A percentile compares a stretch with the other conserved stretches of the same genome.
These are phyloP conservation scores for Leptographium radiaticola DNA, from an alignment of 2,329 filamentous ascomycete species.

Conservation along the genomic window DNA sequence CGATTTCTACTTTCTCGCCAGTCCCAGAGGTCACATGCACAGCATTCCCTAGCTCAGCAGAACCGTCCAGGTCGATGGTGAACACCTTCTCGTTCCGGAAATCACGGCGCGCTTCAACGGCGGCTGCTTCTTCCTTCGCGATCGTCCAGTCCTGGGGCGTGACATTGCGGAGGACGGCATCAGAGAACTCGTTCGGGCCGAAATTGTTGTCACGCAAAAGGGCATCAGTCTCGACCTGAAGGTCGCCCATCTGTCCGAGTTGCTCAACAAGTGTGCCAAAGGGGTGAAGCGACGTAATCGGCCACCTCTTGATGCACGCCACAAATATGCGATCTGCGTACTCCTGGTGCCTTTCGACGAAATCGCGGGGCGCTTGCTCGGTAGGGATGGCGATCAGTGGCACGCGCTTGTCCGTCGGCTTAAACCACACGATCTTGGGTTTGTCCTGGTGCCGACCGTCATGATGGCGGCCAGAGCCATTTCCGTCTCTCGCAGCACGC, in stretches of 20 bases:
- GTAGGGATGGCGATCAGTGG: constrained; percentile 96
- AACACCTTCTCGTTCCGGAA: constrained; percentile 82
- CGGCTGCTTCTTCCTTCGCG: constrained; percentile 65
- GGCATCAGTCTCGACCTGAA: constrained; percentile 95
- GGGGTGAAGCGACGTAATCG: constrained; percentile 96
- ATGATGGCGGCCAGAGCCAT: constrained; percentile 50
- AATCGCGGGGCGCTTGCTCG: constrained; percentile 92
- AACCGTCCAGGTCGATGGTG: constrained; percentile 82
- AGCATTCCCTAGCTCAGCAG: constrained; percentile 80
- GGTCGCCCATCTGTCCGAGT: constrained; percentile 90
- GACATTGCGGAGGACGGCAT: constrained; percentile 87
- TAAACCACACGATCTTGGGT: constrained; percentile 99
- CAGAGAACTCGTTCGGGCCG: constrained; percentile 90
- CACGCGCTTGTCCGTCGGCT: constrained; percentile 97
- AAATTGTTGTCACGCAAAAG: constrained; percentile 98
- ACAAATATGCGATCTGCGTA: constrained; percentile 98
- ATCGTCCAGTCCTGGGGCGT: constrained; percentile 87
- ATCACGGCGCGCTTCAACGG: constrained; percentile 65
- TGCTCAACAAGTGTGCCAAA: constrained; percentile 97
- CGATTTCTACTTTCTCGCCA: constrained; percentile 84
- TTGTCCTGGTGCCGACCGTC: constrained; percentile 85
- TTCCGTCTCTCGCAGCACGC: constrained; percentile 75
- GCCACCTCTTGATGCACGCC: constrained; percentile 98
- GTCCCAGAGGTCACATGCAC: constrained; percentile 77
- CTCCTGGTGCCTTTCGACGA: constrained; percentile 96